Evolutionary conservation across 495 filamentous ascomycete genomes (phyloP).

Genomic region (Bacidia gigantensis): DNA sequence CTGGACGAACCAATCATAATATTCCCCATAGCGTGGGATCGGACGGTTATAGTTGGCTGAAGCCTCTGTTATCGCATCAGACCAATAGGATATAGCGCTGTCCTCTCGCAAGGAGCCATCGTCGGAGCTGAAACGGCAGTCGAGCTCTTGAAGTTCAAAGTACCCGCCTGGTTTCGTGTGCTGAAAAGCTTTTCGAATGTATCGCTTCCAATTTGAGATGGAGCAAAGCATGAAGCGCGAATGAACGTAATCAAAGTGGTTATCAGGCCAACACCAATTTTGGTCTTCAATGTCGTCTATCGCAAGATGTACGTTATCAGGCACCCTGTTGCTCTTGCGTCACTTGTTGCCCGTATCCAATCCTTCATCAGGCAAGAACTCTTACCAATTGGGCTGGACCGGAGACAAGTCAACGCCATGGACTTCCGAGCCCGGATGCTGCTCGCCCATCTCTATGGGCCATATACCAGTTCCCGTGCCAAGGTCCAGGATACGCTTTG

Average conservation of each 20-base stretch:
- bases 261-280: slow-evolving; percentile 34
- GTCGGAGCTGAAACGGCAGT: slow-evolving; percentile 43
- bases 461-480: slow-evolving; percentile 60
- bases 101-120: slow-evolving; percentile 43
- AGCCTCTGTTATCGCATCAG: slow-evolving; percentile 32
- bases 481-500: slow-evolving; percentile 49
- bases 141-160: slow-evolving; percentile 50
- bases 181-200: slow-evolving; percentile 29
- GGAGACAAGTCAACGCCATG: slow-evolving; percentile 51
- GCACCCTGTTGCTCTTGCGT: slow-evolving; percentile 25
- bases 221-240: slow-evolving; percentile 31
- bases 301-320: slow-evolving; percentile 47
- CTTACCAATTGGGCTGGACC: slow-evolving; percentile 41
- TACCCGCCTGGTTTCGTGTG: slow-evolving; percentile 52
- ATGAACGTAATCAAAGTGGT: slow-evolving; percentile 37
- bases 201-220: slow-evolving; percentile 27
- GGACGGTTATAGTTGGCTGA: slow-evolving; percentile 34
- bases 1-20: slow-evolving; percentile 44
- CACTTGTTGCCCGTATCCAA: neutral
- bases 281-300: slow-evolving; percentile 38
- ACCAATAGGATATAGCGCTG: slow-evolving; percentile 38
- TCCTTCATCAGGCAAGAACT: neutral
- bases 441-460: slow-evolving; percentile 48
- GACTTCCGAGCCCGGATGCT: slow-evolving; percentile 42
- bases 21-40: slow-evolving; percentile 38